Conservation (phyloP, 2,329 filamentous ascomycete genomes). For the Nemania sp. region DNA sequence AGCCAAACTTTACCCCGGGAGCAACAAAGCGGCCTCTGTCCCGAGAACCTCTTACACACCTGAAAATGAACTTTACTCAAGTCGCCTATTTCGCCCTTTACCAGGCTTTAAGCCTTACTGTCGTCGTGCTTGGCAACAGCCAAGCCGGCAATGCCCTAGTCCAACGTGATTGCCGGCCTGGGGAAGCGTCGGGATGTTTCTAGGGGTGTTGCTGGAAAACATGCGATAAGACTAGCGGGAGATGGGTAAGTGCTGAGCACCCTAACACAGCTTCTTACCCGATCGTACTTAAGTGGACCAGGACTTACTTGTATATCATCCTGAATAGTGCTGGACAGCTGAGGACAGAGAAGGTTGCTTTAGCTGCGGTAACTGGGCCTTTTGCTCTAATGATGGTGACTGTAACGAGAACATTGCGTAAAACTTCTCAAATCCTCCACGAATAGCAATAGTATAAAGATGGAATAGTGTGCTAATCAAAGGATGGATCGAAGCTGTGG, state of each 20-base stretch:
- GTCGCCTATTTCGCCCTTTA: neutral
- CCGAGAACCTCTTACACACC: neutral
- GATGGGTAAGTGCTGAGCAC: neutral
- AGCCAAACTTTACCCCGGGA: no score
- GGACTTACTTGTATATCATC: neutral
- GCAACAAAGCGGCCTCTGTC: neutral
- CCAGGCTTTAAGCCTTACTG: neutral
- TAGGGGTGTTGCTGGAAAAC: neutral
- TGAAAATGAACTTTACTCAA: neutral
- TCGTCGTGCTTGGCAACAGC: neutral
- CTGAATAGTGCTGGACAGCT: neutral
- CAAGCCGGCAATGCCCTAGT: neutral
- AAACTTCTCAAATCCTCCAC: neutral
- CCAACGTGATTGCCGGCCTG: neutral
- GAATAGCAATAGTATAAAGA: neutral
- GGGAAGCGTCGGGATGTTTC: neutral
- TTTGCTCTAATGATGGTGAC: neutral
- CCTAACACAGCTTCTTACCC: neutral
- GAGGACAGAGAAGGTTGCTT: neutral
- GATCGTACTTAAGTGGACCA: neutral
- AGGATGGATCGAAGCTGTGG: neutral
- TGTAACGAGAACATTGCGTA: neutral
- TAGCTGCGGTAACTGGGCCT: neutral
- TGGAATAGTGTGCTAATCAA: neutral
- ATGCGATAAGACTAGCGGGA: neutral